phyloP scores from a whole-genome alignment of 345 rosid genomes.

The Cardamine chenopodiifolia region DNA sequence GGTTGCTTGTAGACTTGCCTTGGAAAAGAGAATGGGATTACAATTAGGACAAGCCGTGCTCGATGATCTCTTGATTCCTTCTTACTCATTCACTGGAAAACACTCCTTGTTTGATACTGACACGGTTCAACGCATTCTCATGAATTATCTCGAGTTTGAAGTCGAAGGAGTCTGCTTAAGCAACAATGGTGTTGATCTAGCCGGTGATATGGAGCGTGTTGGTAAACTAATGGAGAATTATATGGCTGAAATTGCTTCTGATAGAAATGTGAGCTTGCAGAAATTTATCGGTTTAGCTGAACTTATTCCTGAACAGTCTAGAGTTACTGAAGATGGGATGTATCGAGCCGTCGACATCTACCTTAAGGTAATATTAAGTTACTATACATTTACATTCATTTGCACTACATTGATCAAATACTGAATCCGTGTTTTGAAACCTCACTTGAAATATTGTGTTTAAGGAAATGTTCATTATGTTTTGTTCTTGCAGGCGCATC shows the following conservation, averaged over 20 bases:
- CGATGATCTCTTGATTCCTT: constrained; percentile 85
- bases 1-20: constrained; percentile 87
- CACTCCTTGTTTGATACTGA: constrained; percentile 84
- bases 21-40: constrained; percentile 83
- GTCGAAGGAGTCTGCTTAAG: constrained; percentile 52
- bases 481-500: constrained; percentile 71
- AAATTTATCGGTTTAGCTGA: constrained; percentile 72
- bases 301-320: constrained; percentile 77
- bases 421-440: background rate
- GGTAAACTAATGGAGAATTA: constrained; percentile 90
- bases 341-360: constrained; percentile 88
- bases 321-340: constrained; percentile 85
- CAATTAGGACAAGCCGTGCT: constrained; percentile 84
- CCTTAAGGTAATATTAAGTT: constrained; percentile 64
- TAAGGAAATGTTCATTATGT: background rate
- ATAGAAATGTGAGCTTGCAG: constrained; percentile 60
- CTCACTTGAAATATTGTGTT: background rate
- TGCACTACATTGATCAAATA: background rate
- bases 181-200: constrained; percentile 51
- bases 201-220: constrained; percentile 70
- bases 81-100: constrained; percentile 67
- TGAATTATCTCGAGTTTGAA: constrained; percentile 66
- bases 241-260: constrained; percentile 86
- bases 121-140: constrained; percentile 75
- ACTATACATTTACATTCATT: background rate